Evolutionary conservation across 2,329 filamentous ascomycete genomes (phyloP).

Genomic region (Penicillium sp.): DNA sequence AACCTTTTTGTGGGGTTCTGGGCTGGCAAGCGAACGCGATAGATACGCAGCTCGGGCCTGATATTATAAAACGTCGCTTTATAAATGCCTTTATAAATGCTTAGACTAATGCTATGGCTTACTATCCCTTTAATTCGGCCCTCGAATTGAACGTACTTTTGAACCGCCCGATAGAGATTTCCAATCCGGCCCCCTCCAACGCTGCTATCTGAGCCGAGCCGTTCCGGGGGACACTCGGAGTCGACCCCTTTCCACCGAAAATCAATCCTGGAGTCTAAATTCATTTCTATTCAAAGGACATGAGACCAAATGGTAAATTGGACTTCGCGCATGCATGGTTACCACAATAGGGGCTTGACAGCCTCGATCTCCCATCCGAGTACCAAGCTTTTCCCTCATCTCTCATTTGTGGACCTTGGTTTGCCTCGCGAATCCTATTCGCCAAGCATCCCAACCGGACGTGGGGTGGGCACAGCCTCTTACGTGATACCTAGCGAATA

Average conservation of each 20-base stretch:
- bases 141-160: too few relatives aligned
- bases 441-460: neutral
- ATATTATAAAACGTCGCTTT: neutral
- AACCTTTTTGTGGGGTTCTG: conserved; percentile 2
- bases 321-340: neutral
- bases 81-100: neutral
- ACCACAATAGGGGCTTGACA: neutral
- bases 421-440: neutral
- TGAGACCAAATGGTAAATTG: too few relatives aligned
- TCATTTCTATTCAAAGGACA: neutral
- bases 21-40: neutral
- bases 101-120: too few relatives aligned
- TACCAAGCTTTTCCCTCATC: neutral
- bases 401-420: neutral
- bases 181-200: too few relatives aligned
- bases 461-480: neutral
- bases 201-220: too few relatives aligned
- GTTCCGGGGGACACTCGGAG: too few relatives aligned
- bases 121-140: too few relatives aligned
- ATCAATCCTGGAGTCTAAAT: neutral
- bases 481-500: neutral
- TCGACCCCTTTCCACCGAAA: too few relatives aligned
- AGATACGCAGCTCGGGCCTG: neutral
- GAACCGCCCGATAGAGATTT: too few relatives aligned
- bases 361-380: neutral